Base-by-base conservation (phyloP, 371 early-diverging fungal genomes). In the Rhizopus delemar region DNA sequence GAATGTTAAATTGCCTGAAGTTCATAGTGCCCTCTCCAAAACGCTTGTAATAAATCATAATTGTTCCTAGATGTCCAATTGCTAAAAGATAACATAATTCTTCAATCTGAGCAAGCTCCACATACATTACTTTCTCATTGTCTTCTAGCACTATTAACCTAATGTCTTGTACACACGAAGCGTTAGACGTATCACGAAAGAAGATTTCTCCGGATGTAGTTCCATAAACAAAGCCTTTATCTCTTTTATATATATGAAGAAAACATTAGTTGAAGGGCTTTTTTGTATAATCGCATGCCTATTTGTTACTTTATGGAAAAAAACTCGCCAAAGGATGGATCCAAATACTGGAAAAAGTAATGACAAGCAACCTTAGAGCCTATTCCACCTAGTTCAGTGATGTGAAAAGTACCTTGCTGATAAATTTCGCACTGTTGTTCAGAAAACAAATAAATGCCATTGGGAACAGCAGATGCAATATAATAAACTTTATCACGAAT, bases 1-100 rank as follows among this genome's bases (percentile, higher is more conserved):
- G 46, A 3, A 65, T 29, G 28, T 65, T 60, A 29, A 65, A 60
- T 16, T 65, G 61, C 9, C 53, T 39, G 28, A 65, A 49, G 9
- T n/a, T 15, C 11, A 53, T 16, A 8, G 11, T 16, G 2, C 46
- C 15, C 11, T 58, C 41, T 33, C 22, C 28, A 13, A 46, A 13
- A 32, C 31, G n/a, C 33, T 54, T 46, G 29, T 57, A 15, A 34
- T 66, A 66, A 7, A 57, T 22, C 41, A 65, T 53, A 9, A 61
- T 54, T 1, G 66, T 57, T 9, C 66, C 66, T 45, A 56, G 50
- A 39, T 57, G 46, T 49, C 61, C 61, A 35, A 48, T 46, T 3
- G 46, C 56, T 9, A 65, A 11, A 9, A 59, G 6, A 22, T 52
- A 34, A 3, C 51, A 49, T 32, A 46, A 31, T 15, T 45, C 31